Evolutionary conservation across 1,284 basidiomycete genomes (phyloP).

Genomic region (Ustilago sp.): DNA sequence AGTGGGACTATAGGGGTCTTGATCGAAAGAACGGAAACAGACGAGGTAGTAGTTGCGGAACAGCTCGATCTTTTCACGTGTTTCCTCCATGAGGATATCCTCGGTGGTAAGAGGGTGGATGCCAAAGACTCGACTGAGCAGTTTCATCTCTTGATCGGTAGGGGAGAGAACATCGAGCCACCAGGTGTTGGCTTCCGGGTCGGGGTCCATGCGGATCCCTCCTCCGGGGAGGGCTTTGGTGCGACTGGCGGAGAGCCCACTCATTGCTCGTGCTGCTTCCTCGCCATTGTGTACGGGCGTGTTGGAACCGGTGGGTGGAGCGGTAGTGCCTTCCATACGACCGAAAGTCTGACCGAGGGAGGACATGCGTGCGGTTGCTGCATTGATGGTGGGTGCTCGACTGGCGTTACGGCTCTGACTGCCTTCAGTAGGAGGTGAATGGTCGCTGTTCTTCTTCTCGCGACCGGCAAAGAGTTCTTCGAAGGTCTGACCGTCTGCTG

Average conservation of each 20-base stretch:
- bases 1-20: constrained; percentile 96
- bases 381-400: constrained; percentile 51
- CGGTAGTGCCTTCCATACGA: constrained; percentile 58
- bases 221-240: constrained; percentile 59
- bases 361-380: constrained; percentile 41
- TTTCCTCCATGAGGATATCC: constrained; percentile 99
- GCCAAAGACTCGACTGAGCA: constrained; percentile 81
- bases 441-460: constrained; percentile 25
- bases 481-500: constrained; percentile 91
- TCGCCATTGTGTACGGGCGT: constrained; percentile 47
- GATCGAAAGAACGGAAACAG: constrained; percentile 99
- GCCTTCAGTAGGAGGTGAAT: constrained; percentile 43
- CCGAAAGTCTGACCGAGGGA: constrained; percentile 39
- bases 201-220: constrained; percentile 62
- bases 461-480: constrained; percentile 86
- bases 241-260: constrained; percentile 32
- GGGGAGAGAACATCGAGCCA: constrained; percentile 96
- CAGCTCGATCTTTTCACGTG: constrained; percentile 98
- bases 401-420: constrained; percentile 48
- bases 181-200: constrained; percentile 85
- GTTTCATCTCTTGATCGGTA: constrained; percentile 98
- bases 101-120: constrained; percentile 99
- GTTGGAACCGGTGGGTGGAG: constrained; percentile 59
- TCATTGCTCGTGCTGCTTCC: constrained; percentile 27
- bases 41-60: constrained; percentile 99